These are phyloP conservation scores for Alternaria longipes DNA, from an alignment of 2,329 filamentous ascomycete species.

Conservation along the genomic window DNA sequence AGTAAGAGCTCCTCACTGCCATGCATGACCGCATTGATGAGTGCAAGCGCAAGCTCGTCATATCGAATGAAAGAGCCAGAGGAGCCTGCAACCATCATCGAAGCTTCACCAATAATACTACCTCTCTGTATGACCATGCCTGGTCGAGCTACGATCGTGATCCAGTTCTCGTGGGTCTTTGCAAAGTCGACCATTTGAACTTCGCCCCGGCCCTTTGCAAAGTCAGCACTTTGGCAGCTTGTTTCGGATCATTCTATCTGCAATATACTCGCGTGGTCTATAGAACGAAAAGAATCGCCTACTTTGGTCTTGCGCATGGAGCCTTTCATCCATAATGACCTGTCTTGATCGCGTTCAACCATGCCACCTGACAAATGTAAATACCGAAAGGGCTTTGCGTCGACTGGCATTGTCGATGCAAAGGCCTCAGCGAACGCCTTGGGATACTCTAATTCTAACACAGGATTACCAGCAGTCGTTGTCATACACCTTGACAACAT, in stretches of 20 bases:
- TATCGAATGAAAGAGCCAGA: conserved; percentile 27
- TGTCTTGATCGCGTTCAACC: conserved; percentile 24
- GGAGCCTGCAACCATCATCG: conserved; percentile 20
- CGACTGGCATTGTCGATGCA: conserved; percentile 11
- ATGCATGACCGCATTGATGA: conserved; percentile 22
- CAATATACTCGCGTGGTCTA: background rate
- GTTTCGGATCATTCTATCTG: background rate
- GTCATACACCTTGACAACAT: conserved; percentile 28
- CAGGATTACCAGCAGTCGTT: conserved; percentile 22
- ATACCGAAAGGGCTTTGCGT: conserved; percentile 24
- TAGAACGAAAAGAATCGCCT: background rate
- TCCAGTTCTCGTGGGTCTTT: conserved; percentile 19
- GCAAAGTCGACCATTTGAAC: conserved; percentile 26
- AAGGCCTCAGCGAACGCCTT: conserved; percentile 26
- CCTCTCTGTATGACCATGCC: conserved; percentile 21
- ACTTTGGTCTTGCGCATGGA: conserved; percentile 25
- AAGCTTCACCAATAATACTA: conserved; percentile 16
- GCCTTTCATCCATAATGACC: conserved; percentile 20
- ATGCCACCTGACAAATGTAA: conserved; percentile 23
- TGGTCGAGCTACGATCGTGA: conserved; percentile 26
- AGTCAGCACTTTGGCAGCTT: conserved; percentile 8
- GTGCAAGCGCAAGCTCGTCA: conserved; percentile 29
- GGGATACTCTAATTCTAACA: conserved; percentile 24
- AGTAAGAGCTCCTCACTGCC: conserved; percentile 24
- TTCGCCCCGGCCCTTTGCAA: conserved; percentile 20